Percentiles rank a stretch among this genome's conserved stretches.
phyloP scores from a whole-genome alignment of 495 filamentous ascomycete genomes.

The Lasiosphaeriaceae sp. region DNA sequence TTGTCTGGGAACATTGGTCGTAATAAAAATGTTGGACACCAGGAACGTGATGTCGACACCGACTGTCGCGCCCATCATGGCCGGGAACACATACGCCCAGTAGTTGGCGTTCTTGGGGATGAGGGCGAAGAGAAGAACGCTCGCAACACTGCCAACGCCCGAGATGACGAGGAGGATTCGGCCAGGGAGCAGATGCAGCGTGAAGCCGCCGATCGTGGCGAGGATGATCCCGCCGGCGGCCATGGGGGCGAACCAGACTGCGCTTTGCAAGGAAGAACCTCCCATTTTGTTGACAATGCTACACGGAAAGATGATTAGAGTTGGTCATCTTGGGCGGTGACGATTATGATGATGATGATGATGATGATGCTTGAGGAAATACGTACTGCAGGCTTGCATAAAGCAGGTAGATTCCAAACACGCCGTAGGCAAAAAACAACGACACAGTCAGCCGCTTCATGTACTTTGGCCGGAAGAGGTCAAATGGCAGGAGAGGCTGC shows the following conservation, averaged over 20 bases:
- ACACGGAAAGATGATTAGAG: neutral
- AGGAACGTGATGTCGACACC: conserved; percentile 85
- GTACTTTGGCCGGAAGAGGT: conserved; percentile 69
- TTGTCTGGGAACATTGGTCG: conserved; percentile 62
- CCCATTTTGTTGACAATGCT: conserved; percentile 67
- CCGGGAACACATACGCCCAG: conserved; percentile 68
- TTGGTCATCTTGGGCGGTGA: neutral
- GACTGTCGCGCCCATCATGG: conserved; percentile 77
- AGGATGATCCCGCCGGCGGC: conserved; percentile 71
- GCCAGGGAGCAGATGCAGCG: conserved; percentile 72
- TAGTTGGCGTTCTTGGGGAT: conserved; percentile 56
- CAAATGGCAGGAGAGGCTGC: conserved; percentile 69
- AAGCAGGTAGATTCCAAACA: conserved; percentile 71
- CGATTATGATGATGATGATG: too few relatives aligned
- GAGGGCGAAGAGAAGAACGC: conserved; percentile 68
- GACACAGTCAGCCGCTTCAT: conserved; percentile 65
- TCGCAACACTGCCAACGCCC: conserved; percentile 59
- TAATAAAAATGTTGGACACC: conserved; percentile 81
- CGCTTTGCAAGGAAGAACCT: conserved; percentile 62
- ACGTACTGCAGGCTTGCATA: conserved; percentile 79
- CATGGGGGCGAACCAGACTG: conserved; percentile 77
- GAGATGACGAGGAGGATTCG: conserved; percentile 67
- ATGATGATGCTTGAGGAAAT: conserved; percentile 4
- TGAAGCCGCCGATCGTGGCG: conserved; percentile 65
- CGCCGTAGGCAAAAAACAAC: conserved; percentile 72